Percentiles rank a stretch among this genome's conserved stretches.
Conservation (phyloP, 306 rosid genomes). For the Lathyrus aphaca region DNA sequence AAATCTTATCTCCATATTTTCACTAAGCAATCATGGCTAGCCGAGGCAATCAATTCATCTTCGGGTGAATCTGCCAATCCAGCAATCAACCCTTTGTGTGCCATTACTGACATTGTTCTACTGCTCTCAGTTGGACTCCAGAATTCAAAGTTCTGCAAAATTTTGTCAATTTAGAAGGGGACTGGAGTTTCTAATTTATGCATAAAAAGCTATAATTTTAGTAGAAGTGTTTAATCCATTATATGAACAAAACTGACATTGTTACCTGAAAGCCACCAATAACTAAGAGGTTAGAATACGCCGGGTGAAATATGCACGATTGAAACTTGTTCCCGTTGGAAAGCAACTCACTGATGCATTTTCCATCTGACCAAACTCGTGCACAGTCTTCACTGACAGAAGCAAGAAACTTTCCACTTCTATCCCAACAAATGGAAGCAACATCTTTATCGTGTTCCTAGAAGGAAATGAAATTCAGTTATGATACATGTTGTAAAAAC, state of each 20-base stretch:
- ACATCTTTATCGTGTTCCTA: conserved; percentile 63
- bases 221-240: not conserved
- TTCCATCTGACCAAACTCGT: conserved; percentile 58
- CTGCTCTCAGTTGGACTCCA: conserved; percentile 53
- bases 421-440: conserved; percentile 65
- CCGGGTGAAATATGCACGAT: conserved; percentile 66
- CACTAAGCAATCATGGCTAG: conserved; percentile 59
- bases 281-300: conserved; percentile 42
- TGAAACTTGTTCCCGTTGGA: conserved; percentile 60
- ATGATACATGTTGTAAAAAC: too few relatives aligned
- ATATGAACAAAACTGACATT: not conserved
- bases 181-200: conserved; percentile 14
- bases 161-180: not conserved
- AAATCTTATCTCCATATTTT: conserved; percentile 63
- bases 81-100: conserved; percentile 55
- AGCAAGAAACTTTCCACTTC: conserved; percentile 53
- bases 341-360: conserved; percentile 51
- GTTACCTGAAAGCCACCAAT: conserved; percentile 68
- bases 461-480: conserved; percentile 25
- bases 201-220: not conserved
- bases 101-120: conserved; percentile 43
- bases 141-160: conserved; percentile 53
- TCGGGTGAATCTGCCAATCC: conserved; percentile 49
- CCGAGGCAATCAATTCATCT: conserved; percentile 58
- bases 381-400: conserved; percentile 63